phyloP scores from a whole-genome alignment of 352 stramenopile genomes.

The Phytophthora litchii region DNA sequence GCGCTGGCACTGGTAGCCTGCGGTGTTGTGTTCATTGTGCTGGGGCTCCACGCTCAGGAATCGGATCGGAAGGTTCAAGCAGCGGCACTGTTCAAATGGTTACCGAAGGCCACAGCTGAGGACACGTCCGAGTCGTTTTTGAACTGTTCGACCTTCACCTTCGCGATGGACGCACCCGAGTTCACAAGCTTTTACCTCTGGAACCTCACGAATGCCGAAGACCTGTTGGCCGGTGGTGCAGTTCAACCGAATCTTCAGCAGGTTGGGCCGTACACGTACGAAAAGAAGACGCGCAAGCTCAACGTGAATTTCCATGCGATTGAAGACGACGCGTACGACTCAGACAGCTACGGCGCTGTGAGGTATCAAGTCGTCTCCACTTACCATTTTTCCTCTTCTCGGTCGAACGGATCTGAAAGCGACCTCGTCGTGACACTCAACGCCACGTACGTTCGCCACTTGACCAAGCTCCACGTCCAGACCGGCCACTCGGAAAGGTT shows the following conservation, averaged over 20 bases:
- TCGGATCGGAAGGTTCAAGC: slow-evolving; percentile 1
- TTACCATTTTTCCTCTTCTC: slow-evolving; percentile 50
- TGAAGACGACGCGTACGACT: slow-evolving; percentile 16
- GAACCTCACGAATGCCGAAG: slow-evolving; percentile 69
- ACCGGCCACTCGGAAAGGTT: slow-evolving; percentile 61
- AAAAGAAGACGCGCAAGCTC: slow-evolving; percentile 62
- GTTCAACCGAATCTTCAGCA: slow-evolving; percentile 44
- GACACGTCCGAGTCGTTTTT: slow-evolving; percentile 20
- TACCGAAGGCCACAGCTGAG: slow-evolving; percentile 6
- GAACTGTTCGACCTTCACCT: slow-evolving; percentile 40
- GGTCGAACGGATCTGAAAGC: slow-evolving; percentile 68
- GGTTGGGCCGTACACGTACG: slow-evolving; percentile 73
- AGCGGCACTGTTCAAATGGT: slow-evolving; percentile 29
- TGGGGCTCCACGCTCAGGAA: slow-evolving; percentile 31
- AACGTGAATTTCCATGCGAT: slow-evolving; percentile 51
- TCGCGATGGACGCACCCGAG: slow-evolving; percentile 55
- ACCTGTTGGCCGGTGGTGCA: slow-evolving; percentile 29
- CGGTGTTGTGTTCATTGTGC: slow-evolving; percentile 34
- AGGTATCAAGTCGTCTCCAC: slow-evolving; percentile 54
- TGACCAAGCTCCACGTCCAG: slow-evolving; percentile 49
- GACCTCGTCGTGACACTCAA: slow-evolving; percentile 67
- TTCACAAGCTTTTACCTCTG: slow-evolving; percentile 72
- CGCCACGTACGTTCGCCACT: slow-evolving; percentile 55
- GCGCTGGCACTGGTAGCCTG: slow-evolving; percentile 20
- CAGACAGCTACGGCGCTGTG: slow-evolving; percentile 42